These are phyloP conservation scores for Aspergillus sp. DNA, from an alignment of 2,329 filamentous ascomycete species.

Conservation along the genomic window DNA sequence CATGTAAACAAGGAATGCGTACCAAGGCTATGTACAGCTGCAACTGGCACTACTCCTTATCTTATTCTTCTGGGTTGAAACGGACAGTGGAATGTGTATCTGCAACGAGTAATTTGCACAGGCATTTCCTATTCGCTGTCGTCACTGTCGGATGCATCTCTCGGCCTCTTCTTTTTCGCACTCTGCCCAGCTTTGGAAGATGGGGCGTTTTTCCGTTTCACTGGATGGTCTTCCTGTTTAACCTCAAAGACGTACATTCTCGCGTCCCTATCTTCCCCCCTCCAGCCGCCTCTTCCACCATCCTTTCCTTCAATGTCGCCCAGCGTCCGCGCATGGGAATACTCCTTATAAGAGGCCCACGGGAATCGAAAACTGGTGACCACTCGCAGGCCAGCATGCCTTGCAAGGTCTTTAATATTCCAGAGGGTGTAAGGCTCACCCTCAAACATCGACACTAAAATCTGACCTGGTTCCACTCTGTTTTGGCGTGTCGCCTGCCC, in stretches of 20 bases:
- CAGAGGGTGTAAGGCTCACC: conserved; percentile 92
- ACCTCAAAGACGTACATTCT: conserved; percentile 50
- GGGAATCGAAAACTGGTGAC: conserved; percentile 52
- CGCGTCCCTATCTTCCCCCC: conserved; percentile 50
- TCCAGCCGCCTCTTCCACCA: conserved; percentile 47
- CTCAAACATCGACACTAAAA: conserved; percentile 88
- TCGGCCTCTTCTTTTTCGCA: conserved; percentile 37
- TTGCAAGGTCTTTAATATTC: conserved; percentile 85
- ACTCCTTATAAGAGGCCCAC: conserved; percentile 49
- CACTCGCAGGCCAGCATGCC: conserved; percentile 60
- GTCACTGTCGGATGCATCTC: conserved; percentile 38
- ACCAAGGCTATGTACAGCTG: background rate
- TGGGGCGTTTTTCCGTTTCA: background rate
- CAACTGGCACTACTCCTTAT: background rate
- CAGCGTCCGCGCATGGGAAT: conserved; percentile 50
- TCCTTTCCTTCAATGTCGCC: conserved; percentile 47
- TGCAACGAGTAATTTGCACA: background rate
- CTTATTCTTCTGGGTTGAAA: background rate
- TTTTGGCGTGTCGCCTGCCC: conserved; percentile 14
- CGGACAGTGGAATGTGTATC: background rate
- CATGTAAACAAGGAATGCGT: conserved; percentile 53
- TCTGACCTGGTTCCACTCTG: conserved; percentile 48
- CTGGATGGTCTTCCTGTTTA: conserved; percentile 34
- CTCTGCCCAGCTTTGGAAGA: conserved; percentile 19
- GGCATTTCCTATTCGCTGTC: conserved; percentile 14